Conservation (phyloP, 1,284 basidiomycete genomes). For the Phylloporus gajari region DNA sequence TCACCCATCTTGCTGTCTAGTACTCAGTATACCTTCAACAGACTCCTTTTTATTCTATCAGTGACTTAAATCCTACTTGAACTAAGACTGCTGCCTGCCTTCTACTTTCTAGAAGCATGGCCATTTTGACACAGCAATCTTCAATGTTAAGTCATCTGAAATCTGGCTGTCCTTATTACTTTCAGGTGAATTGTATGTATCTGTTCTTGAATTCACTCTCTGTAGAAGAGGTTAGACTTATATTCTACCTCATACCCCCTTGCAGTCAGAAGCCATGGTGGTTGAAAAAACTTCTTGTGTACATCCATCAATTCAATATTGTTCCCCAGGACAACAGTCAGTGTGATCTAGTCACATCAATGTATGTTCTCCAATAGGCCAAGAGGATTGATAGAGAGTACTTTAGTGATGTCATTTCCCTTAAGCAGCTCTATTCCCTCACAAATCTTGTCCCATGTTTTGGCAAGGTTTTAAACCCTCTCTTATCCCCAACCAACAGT, state of each 20-base stretch:
- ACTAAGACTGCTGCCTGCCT: neutral
- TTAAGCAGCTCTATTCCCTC: neutral
- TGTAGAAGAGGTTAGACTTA: neutral
- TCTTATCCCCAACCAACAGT: neutral
- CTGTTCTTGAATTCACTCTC: neutral
- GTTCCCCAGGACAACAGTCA: neutral
- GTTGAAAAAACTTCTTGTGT: neutral
- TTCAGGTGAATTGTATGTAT: neutral
- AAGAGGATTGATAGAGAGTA: neutral
- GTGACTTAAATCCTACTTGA: neutral
- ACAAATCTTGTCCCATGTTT: neutral
- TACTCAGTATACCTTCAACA: neutral
- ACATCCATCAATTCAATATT: neutral
- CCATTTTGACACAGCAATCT: neutral
- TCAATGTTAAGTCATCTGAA: neutral
- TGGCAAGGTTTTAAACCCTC: neutral
- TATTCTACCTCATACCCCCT: neutral
- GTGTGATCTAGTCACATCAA: neutral
- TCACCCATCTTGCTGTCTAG: neutral
- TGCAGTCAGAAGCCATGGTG: neutral
- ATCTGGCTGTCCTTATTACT: neutral
- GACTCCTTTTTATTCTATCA: neutral
- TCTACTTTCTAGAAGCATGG: neutral
- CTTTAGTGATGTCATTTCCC: neutral
- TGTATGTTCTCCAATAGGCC: neutral